Evolutionary conservation across 2,329 filamentous ascomycete genomes (phyloP).

Genomic region (Thielaviopsis populi): DNA sequence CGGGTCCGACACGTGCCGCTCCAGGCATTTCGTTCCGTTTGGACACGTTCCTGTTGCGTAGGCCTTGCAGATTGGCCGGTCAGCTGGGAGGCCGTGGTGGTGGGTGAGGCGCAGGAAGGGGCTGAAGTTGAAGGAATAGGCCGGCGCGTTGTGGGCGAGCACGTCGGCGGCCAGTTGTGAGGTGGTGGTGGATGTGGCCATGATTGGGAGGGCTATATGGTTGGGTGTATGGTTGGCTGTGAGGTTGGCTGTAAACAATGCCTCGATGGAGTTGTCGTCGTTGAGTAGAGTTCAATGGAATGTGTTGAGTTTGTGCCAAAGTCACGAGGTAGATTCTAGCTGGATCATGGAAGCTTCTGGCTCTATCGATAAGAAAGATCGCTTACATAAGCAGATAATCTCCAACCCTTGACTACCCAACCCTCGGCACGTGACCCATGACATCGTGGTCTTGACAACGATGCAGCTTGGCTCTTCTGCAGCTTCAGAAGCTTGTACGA

Average conservation of each 20-base stretch:
- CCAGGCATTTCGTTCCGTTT: constrained; percentile 66
- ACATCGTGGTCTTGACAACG: constrained; percentile 4
- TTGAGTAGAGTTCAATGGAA: not conserved
- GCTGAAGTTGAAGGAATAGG: constrained; percentile 66
- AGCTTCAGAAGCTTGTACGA: not conserved
- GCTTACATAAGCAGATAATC: no score
- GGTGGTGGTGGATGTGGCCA: constrained; percentile 20
- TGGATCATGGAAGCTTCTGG: not conserved
- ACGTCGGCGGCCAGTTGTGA: constrained; percentile 29
- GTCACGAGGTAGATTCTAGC: not conserved
- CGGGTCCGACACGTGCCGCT: constrained; percentile 51
- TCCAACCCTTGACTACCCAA: not conserved
- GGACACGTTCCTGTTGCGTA: constrained; percentile 80
- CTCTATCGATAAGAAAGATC: not conserved
- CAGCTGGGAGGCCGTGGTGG: constrained; percentile 65
- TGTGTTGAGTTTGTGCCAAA: not conserved
- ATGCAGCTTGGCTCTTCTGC: not conserved
- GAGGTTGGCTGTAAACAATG: not conserved
- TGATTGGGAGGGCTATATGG: constrained; percentile 9
- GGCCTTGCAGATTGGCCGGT: constrained; percentile 70
- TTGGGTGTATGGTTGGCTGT: not conserved
- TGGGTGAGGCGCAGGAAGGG: constrained; percentile 73
- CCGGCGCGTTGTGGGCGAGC: constrained; percentile 39
- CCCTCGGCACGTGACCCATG: not conserved
- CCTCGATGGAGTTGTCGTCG: constrained; percentile 4